Percentiles rank a stretch among this genome's conserved stretches.
phyloP scores from a whole-genome alignment of 2,329 filamentous ascomycete species.

The Hymenoscyphus scutula region DNA sequence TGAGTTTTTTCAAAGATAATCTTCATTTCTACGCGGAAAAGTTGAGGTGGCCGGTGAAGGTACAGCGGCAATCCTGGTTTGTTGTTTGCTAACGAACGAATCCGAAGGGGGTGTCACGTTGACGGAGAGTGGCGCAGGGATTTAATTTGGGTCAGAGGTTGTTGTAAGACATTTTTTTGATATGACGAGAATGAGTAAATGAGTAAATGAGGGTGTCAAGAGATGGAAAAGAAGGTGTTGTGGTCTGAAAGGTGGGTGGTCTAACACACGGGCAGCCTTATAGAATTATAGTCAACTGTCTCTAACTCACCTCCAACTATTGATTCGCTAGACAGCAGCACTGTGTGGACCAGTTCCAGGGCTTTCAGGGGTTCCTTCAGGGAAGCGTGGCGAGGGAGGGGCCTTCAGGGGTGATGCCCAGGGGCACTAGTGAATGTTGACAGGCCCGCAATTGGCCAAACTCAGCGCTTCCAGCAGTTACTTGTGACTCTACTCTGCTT shows the following conservation, averaged over 20 bases:
- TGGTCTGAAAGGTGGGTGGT: neutral
- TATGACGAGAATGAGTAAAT: neutral
- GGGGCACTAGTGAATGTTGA: neutral
- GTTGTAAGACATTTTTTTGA: neutral
- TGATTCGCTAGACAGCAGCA: constrained; percentile 1
- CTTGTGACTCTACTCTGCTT: too few relatives aligned
- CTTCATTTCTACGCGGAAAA: constrained; percentile 5
- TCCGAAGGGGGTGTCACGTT: constrained; percentile 11
- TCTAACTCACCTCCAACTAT: too few relatives aligned
- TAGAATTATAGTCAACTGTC: neutral
- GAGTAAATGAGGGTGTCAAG: neutral
- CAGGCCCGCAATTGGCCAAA: neutral
- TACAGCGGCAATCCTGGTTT: constrained; percentile 1
- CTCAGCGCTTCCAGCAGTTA: neutral
- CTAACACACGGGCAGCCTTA: constrained; percentile 1
- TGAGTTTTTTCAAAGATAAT: neutral
- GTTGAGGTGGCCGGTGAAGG: neutral
- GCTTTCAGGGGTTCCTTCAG: neutral
- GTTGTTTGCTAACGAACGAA: too few relatives aligned
- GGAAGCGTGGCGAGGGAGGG: neutral
- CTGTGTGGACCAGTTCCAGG: neutral
- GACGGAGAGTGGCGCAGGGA: neutral
- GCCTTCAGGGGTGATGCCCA: too few relatives aligned
- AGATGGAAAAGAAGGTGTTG: neutral
- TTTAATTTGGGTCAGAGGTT: constrained; percentile 4